These are phyloP conservation scores for Cynara cardunculus DNA, from an alignment of 129 eudicot genomes.

Conservation along the genomic window DNA sequence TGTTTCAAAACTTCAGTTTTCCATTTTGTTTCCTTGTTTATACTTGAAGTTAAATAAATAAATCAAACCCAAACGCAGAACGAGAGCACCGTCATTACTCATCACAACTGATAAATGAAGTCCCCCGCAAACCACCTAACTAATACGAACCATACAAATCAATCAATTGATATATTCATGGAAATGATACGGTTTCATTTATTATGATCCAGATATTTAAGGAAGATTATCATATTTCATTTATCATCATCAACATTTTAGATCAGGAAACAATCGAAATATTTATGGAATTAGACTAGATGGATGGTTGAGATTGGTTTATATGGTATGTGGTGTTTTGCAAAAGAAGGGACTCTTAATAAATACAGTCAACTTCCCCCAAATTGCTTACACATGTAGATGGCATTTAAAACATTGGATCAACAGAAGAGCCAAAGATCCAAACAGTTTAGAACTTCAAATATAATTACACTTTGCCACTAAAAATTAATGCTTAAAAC, in stretches of 20 bases:
- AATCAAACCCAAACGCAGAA: not conserved
- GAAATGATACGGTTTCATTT: not conserved
- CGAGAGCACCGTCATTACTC: not conserved
- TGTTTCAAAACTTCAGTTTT: not conserved
- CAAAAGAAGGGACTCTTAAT: not conserved
- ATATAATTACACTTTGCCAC: not conserved
- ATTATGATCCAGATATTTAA: not conserved
- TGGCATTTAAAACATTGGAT: not conserved
- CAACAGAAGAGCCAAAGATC: constrained; percentile 1
- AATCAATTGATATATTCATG: not conserved
- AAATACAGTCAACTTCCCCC: not conserved
- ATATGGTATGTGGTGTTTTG: not conserved
- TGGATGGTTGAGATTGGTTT: not conserved
- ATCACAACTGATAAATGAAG: not conserved
- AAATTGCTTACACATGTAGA: not conserved
- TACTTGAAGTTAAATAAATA: not conserved
- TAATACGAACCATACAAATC: not conserved
- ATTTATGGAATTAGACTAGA: not conserved
- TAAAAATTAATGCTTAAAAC: not conserved
- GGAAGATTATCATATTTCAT: not conserved
- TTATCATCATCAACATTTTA: not conserved
- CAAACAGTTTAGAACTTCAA: not conserved
- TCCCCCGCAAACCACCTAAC: not conserved
- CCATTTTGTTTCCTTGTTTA: not conserved
- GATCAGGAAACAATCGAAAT: not conserved